Conservation (phyloP, 306 rosid genomes). For the Castanospermum australe region DNA sequence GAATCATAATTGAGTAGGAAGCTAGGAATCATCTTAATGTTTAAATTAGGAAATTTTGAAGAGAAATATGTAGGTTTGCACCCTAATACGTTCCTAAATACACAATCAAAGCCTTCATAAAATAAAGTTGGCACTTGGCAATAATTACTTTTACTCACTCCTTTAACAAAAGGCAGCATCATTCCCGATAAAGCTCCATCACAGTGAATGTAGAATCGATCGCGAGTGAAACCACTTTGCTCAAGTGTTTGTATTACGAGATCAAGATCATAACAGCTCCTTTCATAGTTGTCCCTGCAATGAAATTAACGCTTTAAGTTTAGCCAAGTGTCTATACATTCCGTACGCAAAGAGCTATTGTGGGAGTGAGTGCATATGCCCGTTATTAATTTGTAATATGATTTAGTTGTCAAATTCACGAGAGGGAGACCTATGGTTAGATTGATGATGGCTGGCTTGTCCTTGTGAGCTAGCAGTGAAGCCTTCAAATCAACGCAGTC, state of each 20-base stretch:
- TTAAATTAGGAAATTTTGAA: neutral
- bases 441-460: slow-evolving; percentile 73
- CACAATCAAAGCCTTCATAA: too few species aligned
- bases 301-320: neutral
- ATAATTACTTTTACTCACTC: slow-evolving; percentile 22
- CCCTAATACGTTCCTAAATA: too few species aligned
- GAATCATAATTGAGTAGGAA: neutral
- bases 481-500: slow-evolving; percentile 55
- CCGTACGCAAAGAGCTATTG: neutral
- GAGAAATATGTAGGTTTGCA: too few species aligned
- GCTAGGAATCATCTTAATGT: neutral
- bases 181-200: slow-evolving; percentile 70
- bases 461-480: slow-evolving; percentile 49
- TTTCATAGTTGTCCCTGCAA: slow-evolving; percentile 70
- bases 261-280: slow-evolving; percentile 68
- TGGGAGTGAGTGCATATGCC: neutral
- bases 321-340: neutral
- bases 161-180: slow-evolving; percentile 68
- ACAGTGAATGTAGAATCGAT: slow-evolving; percentile 73
- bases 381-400: neutral
- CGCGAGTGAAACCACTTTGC: slow-evolving; percentile 51
- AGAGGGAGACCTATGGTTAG: slow-evolving; percentile 57
- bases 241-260: slow-evolving; percentile 51
- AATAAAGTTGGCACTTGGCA: too few species aligned
- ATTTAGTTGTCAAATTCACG: neutral